phyloP scores from a whole-genome alignment of 179 eudicot species.

The Gypsophila paniculata region DNA sequence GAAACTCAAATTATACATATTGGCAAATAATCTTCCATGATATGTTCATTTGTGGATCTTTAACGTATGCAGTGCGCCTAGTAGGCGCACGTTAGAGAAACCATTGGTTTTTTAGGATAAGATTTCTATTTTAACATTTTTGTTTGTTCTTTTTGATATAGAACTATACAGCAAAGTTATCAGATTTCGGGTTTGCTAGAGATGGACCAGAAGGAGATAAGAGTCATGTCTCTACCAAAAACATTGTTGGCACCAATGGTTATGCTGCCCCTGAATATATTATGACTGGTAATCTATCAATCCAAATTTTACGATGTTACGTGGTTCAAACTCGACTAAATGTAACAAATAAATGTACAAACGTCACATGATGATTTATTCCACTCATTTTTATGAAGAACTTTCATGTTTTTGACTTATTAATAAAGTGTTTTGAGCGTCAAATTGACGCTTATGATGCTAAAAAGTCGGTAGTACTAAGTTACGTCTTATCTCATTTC shows the following conservation, averaged over 20 bases:
- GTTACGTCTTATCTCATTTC: too few relatives aligned
- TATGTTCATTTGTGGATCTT: too few relatives aligned
- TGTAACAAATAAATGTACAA: neutral
- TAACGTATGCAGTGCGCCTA: too few relatives aligned
- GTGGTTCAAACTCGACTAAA: neutral
- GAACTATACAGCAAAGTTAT: constrained; percentile 74
- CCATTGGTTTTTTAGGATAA: too few relatives aligned
- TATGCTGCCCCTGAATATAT: constrained; percentile 89
- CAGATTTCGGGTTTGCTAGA: constrained; percentile 86
- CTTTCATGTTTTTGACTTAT: constrained; percentile 14
- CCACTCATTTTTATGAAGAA: neutral
- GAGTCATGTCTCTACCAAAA: constrained; percentile 54
- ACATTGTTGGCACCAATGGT: constrained; percentile 80
- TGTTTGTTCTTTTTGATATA: too few relatives aligned
- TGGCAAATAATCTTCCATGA: too few relatives aligned
- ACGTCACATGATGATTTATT: neutral
- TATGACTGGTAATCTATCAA: constrained; percentile 57
- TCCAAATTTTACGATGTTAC: neutral
- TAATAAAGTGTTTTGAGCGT: neutral
- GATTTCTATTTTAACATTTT: too few relatives aligned
- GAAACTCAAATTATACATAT: too few relatives aligned
- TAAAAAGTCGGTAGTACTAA: too few relatives aligned
- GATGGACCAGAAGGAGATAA: constrained; percentile 87
- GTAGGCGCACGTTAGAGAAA: too few relatives aligned
- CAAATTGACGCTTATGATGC: too few relatives aligned